These are phyloP conservation scores for Fusarium staphyleae DNA, from an alignment of 2,329 filamentous ascomycete species.

Conservation along the genomic window DNA sequence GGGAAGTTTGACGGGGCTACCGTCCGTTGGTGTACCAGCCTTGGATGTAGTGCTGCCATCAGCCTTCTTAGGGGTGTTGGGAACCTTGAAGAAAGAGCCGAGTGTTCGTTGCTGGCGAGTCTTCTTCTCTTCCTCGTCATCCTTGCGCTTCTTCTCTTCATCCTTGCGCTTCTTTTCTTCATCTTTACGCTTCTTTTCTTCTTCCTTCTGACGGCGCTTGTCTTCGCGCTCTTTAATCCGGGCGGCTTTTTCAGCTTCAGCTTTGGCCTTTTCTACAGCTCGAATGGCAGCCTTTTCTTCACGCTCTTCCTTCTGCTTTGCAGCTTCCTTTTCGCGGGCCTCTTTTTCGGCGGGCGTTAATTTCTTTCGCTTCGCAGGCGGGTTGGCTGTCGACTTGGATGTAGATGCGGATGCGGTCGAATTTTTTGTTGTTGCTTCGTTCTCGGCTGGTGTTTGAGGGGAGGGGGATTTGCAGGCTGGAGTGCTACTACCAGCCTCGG, in stretches of 20 bases:
- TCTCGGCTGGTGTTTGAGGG: slow-evolving; percentile 45
- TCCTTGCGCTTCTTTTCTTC: slow-evolving; percentile 53
- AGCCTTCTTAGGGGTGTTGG: slow-evolving; percentile 52
- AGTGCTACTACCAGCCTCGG: slow-evolving; percentile 53
- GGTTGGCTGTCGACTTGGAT: slow-evolving; percentile 29
- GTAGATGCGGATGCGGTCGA: slow-evolving; percentile 11
- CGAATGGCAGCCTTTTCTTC: slow-evolving; percentile 41
- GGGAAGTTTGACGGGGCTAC: slow-evolving; percentile 22
- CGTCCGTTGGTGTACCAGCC: slow-evolving; percentile 42
- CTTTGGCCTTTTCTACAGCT: slow-evolving; percentile 43
- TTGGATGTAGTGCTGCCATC: slow-evolving; percentile 44
- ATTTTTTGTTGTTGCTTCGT: slow-evolving; percentile 7
- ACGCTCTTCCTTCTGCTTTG: slow-evolving; percentile 49
- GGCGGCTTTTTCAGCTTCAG: slow-evolving; percentile 49
- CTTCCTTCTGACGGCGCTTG: slow-evolving; percentile 47
- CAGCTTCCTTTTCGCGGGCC: slow-evolving; percentile 48
- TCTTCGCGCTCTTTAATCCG: slow-evolving; percentile 50
- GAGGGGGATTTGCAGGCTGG: slow-evolving; percentile 49
- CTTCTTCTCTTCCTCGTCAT: slow-evolving; percentile 57
- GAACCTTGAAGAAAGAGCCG: slow-evolving; percentile 55
- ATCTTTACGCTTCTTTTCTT: slow-evolving; percentile 50
- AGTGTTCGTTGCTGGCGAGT: slow-evolving; percentile 57
- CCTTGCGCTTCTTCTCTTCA: slow-evolving; percentile 52
- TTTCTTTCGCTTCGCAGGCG: slow-evolving; percentile 52
- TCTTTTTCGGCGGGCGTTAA: slow-evolving; percentile 52